Evolutionary conservation across 345 rosid species (phyloP), one percentile per base, ranked within the genome.

Genomic region (Carallia brachiata): DNA sequence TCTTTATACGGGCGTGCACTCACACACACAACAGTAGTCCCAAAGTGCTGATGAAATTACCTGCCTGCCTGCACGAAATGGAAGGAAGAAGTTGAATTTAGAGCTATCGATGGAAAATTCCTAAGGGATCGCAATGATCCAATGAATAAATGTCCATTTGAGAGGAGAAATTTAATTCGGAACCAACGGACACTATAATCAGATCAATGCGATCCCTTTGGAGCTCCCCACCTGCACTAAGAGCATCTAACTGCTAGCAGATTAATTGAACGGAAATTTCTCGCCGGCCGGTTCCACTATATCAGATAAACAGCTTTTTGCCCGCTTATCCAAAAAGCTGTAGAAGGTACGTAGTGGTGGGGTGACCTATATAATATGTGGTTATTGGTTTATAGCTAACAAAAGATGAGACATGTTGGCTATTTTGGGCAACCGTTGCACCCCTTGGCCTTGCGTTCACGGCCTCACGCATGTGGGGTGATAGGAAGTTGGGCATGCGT

Each of bases 181-280:
- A 44, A 12, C 50, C 50, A 44, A 13, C 13, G 50, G 50, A 44
- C 50, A 12, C 50, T 13, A 12, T 12, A 2, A 78, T 79, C 63
- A 77, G 85, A 86, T 84, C 90, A 86, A 86, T 86, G 90, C 90
- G 88, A 86, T 86, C 90, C 90, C 90, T 86, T 86, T 82, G 90
- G 90, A 86, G 75, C 74, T 69, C 68, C 75, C 86, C 85, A 86
- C 52, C 81, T 75, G 84, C 88, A 61, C 89, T 78, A 86, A 65
- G 9, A 9, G 31, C 6, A 4, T n/a, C 16, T 8, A 3, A 23
- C 27, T 7, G 59, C 59, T 4, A 1, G 27, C 12, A 5, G 23
- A 39, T 23, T n/a, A n/a, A n/a, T n/a, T 23, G 59, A 28, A 23
- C 59, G 1, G 5, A 12, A 28, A 23, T 55, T 55, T 55, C 13